phyloP scores from a whole-genome alignment of 2,329 filamentous ascomycete species.

The Mycogone perniciosa region DNA sequence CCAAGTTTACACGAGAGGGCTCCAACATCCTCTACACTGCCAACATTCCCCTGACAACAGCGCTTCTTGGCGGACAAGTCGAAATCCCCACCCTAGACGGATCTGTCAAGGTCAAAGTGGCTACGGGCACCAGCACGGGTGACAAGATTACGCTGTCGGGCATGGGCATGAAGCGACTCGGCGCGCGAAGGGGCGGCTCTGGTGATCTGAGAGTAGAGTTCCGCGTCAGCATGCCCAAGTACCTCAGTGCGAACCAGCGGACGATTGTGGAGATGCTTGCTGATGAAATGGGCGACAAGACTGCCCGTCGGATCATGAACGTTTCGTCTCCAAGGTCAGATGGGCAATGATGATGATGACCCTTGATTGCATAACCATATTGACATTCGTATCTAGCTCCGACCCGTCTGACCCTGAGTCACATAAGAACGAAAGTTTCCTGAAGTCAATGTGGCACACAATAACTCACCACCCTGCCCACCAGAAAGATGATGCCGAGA shows the following conservation, averaged over 20 bases:
- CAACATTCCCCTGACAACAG: conserved; percentile 84
- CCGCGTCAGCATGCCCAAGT: conserved; percentile 92
- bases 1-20: conserved; percentile 80
- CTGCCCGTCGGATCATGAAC: conserved; percentile 88
- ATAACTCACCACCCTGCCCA: conserved; percentile 69
- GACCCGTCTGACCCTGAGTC: conserved; percentile 32
- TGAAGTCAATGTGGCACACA: conserved; percentile 91
- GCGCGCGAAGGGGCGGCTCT: conserved; percentile 56
- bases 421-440: conserved; percentile 79
- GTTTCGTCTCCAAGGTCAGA: conserved; percentile 38
- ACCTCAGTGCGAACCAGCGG: conserved; percentile 81
- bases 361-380: background rate
- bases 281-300: conserved; percentile 91
- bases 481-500: conserved; percentile 30
- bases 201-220: conserved; percentile 93
- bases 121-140: conserved; percentile 85
- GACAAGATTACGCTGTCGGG: conserved; percentile 84
- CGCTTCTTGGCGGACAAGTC: conserved; percentile 84
- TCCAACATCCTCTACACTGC: conserved; percentile 92
- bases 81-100: conserved; percentile 85
- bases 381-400: conserved; percentile 1
- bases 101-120: conserved; percentile 82
- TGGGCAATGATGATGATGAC: background rate
- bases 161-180: conserved; percentile 89
- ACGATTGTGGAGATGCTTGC: conserved; percentile 93